A percentile compares a stretch with the other conserved stretches of the same genome.
These are phyloP conservation scores for Aspergillus ellipticus DNA, from an alignment of 495 filamentous ascomycete species.

Conservation along the genomic window DNA sequence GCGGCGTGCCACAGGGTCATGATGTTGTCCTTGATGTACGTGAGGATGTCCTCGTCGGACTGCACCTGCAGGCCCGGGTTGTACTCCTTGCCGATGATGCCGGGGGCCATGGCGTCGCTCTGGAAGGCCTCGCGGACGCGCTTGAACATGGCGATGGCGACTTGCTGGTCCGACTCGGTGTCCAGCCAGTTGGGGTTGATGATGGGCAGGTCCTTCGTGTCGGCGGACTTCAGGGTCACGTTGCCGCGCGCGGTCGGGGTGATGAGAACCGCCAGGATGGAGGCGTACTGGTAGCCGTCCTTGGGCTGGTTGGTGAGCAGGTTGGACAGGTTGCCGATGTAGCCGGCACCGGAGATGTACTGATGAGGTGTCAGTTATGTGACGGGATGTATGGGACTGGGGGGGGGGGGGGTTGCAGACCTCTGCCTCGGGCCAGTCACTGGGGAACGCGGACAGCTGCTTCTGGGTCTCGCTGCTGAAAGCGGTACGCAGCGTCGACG, in stretches of 20 bases:
- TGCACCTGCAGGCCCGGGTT: conserved; percentile 44
- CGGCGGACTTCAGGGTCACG: conserved; percentile 45
- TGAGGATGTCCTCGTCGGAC: conserved; percentile 51
- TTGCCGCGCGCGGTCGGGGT: conserved; percentile 53
- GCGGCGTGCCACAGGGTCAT: conserved; percentile 49
- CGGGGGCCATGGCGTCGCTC: conserved; percentile 35
- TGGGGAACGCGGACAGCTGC: conserved; percentile 34
- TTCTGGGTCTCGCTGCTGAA: conserved; percentile 20
- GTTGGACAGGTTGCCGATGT: conserved; percentile 36
- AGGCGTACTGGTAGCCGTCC: conserved; percentile 49
- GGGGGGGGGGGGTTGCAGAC: conserved; percentile 15
- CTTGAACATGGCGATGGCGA: conserved; percentile 52
- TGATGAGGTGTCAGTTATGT: background rate
- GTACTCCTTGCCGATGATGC: conserved; percentile 43
- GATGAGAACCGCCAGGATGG: conserved; percentile 36
- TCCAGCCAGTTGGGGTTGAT: conserved; percentile 55
- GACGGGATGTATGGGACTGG: background rate
- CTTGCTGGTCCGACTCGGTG: conserved; percentile 44
- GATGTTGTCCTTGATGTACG: conserved; percentile 33
- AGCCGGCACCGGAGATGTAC: conserved; percentile 36
- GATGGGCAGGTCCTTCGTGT: conserved; percentile 43
- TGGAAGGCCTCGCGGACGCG: conserved; percentile 44
- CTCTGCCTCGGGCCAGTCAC: conserved; percentile 60
- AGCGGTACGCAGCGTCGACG: conserved; percentile 20
- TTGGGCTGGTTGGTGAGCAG: conserved; percentile 30